These are phyloP conservation scores for Fusarium newnesense DNA, from an alignment of 2,329 filamentous ascomycete genomes.

Conservation along the genomic window DNA sequence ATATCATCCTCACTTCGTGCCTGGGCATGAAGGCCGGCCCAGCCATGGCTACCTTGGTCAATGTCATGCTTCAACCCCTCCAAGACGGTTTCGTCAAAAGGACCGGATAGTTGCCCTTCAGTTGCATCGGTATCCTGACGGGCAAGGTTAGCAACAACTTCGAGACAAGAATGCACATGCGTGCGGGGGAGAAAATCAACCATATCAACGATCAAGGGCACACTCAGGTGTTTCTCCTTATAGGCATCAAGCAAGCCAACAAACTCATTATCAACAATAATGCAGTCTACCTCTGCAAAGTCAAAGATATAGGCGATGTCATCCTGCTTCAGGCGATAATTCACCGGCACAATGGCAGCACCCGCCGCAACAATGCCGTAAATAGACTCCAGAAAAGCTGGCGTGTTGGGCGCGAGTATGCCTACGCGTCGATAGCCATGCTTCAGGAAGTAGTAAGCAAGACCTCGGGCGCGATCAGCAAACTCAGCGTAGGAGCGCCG, in stretches of 20 bases:
- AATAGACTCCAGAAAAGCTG: slow-evolving; percentile 90
- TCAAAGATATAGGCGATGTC: slow-evolving; percentile 93
- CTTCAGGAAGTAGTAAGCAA: slow-evolving; percentile 88
- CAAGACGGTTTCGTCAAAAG: slow-evolving; percentile 83
- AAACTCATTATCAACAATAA: slow-evolving; percentile 89
- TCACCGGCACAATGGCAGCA: slow-evolving; percentile 76
- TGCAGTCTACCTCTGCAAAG: slow-evolving; percentile 85
- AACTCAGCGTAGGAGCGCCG: slow-evolving; percentile 83
- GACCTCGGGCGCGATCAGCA: slow-evolving; percentile 84
- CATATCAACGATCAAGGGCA: slow-evolving; percentile 80
- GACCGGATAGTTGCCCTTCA: slow-evolving; percentile 78
- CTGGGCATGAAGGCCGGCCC: slow-evolving; percentile 79
- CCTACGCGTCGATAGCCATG: slow-evolving; percentile 81
- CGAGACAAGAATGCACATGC: neutral
- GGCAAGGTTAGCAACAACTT: slow-evolving; percentile 16
- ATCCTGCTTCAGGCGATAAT: slow-evolving; percentile 76
- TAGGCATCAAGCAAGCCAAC: slow-evolving; percentile 75
- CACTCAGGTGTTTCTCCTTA: slow-evolving; percentile 65
- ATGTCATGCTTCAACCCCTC: slow-evolving; percentile 81
- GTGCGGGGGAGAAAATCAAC: slow-evolving; percentile 47
- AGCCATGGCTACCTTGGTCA: slow-evolving; percentile 74
- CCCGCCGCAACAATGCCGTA: slow-evolving; percentile 88
- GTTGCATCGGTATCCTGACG: slow-evolving; percentile 79
- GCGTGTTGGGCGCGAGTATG: slow-evolving; percentile 90
- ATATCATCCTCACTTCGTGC: slow-evolving; percentile 80